phyloP scores from a whole-genome alignment of 345 rosid species.

The Gossypium herbaceum region DNA sequence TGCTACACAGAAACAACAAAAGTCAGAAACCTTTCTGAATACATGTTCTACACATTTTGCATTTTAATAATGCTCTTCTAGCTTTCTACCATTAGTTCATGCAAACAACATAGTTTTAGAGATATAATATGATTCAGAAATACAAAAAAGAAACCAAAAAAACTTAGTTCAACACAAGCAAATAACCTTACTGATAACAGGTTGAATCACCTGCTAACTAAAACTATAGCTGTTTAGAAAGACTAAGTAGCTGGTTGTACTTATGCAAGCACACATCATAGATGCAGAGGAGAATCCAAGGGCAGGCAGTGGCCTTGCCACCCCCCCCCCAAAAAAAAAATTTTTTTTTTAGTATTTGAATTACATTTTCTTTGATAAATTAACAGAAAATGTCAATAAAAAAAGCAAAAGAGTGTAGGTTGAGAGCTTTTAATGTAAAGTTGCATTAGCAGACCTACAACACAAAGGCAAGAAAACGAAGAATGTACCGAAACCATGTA shows the following conservation, averaged over 20 bases:
- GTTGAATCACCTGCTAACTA: background rate
- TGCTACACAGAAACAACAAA: slow-evolving; percentile 41
- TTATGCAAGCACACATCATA: background rate
- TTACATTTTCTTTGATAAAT: background rate
- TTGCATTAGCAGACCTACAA: background rate
- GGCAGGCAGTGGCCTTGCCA: too few species aligned
- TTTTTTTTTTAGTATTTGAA: background rate
- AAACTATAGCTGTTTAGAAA: background rate
- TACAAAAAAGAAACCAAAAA: background rate
- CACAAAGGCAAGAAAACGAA: background rate
- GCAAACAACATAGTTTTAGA: background rate
- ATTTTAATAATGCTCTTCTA: slow-evolving; percentile 2
- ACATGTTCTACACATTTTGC: background rate
- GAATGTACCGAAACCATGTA: background rate
- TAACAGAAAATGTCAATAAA: background rate
- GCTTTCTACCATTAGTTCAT: background rate
- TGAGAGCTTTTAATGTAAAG: background rate
- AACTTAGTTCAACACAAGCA: background rate
- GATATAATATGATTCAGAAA: background rate
- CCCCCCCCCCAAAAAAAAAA: too few species aligned
- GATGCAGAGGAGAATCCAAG: background rate
- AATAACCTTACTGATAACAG: background rate
- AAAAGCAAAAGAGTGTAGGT: background rate
- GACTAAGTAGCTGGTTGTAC: background rate
- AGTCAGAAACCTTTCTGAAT: background rate